phyloP scores from a whole-genome alignment of 1,284 basidiomycete species.

The Sporisorium scitamineum region DNA sequence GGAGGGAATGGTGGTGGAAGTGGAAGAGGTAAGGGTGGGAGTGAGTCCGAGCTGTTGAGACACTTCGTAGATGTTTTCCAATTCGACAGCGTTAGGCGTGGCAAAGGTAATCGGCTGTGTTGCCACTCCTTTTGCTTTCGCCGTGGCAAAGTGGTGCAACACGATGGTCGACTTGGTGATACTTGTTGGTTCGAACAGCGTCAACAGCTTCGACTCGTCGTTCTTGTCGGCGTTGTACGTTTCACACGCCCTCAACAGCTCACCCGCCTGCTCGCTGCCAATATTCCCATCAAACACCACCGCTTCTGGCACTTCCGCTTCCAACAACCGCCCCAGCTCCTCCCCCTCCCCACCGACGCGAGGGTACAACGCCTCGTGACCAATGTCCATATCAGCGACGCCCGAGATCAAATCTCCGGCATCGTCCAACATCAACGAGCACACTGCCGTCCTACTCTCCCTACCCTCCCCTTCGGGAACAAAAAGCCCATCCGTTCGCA shows the following conservation, averaged over 20 bases:
- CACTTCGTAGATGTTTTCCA: constrained; percentile 26
- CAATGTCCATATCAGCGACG: constrained; percentile 84
- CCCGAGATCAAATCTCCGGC: constrained; percentile 82
- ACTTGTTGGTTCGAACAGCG: constrained; percentile 47
- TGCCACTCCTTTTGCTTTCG: neutral
- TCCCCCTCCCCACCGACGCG: no score
- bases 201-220: constrained; percentile 6
- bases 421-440: constrained; percentile 83
- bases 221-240: constrained; percentile 67
- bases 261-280: constrained; percentile 43
- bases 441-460: constrained; percentile 77
- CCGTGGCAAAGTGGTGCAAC: constrained; percentile 13
- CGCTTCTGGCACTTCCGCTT: constrained; percentile 9
- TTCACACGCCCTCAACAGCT: constrained; percentile 49
- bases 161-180: constrained; percentile 32
- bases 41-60: constrained; percentile 14
- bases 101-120: constrained; percentile 29
- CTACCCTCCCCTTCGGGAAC: constrained; percentile 3
- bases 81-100: constrained; percentile 52
- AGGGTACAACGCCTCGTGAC: constrained; percentile 15
- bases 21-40: neutral
- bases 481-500: constrained; percentile 85
- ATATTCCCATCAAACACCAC: constrained; percentile 49
- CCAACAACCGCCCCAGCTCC: neutral
- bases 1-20: neutral